Evolutionary conservation across 2,329 filamentous ascomycete species (phyloP).

Genomic region (Myriosclerotinia duriaeana): DNA sequence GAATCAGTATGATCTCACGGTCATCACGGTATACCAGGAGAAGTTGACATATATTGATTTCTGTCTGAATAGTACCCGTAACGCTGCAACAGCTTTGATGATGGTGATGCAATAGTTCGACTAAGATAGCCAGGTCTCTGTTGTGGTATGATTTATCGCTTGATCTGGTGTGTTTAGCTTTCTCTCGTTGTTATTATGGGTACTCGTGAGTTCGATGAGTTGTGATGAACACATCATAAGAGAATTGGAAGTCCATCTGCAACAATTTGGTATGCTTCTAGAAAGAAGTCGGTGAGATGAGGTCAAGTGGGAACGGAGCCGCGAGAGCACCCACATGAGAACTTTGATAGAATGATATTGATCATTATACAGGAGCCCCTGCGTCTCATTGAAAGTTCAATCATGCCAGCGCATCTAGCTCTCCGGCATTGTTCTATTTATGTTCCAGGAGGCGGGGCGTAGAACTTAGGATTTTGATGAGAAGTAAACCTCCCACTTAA

Average conservation of each 20-base stretch:
- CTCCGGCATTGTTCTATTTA: background rate
- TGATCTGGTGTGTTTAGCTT: too few relatives aligned
- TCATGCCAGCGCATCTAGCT: background rate
- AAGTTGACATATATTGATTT: background rate
- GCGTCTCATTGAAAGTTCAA: background rate
- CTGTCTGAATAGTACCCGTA: too few relatives aligned
- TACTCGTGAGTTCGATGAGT: too few relatives aligned
- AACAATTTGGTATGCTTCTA: background rate
- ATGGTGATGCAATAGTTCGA: too few relatives aligned
- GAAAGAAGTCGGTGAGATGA: background rate
- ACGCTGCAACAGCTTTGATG: background rate
- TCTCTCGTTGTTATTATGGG: too few relatives aligned
- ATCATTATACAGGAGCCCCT: background rate
- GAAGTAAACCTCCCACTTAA: background rate
- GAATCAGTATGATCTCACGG: background rate
- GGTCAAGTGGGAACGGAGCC: background rate
- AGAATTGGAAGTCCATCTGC: background rate
- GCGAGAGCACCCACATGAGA: accelerated
- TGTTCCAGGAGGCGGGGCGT: background rate
- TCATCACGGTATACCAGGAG: background rate
- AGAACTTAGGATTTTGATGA: background rate
- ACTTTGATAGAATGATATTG: background rate
- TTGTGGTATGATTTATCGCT: too few relatives aligned
- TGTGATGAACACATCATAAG: too few relatives aligned
- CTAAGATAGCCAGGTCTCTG: too few relatives aligned